Base-by-base conservation (phyloP, 1,139 yeast species). In the Sugiyamaella paludigena region DNA sequence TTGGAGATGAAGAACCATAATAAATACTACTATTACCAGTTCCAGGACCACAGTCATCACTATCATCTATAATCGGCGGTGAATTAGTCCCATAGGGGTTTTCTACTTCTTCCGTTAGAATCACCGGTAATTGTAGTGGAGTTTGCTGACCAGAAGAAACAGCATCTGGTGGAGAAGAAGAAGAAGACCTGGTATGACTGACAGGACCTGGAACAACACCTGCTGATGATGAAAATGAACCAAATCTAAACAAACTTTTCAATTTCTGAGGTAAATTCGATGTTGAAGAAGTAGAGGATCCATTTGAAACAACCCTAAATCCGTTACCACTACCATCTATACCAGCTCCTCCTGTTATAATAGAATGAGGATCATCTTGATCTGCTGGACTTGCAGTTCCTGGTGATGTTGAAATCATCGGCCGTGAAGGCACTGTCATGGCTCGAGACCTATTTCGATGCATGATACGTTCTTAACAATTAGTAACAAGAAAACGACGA, bases 221-320 rank as follows among this genome's bases (percentile, higher is more conserved):
- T 16, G 32, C 40, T 15, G 48, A 16, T 40, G 43, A 13, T 2
- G 44, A 40, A 27, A 50, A 48, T 8, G 57, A 53, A 32, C 57
- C 54, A 50, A 65, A 62, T 46, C 58, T 58, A 50, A 65, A 64
- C 47, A 65, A 52, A 48, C 56, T 63, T 45, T 62, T 60, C 40
- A 65, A 55, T 45, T 62, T 58, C 48, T 58, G 66, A 10, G 51
- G 53, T 8, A 49, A 10, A 33, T 37, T 40, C n/a, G 24, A 19
- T 19, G 24, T 19, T 4, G 50, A 40, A 24, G 39, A 31, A 13
- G 48, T 13, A n/a, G 41, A 27, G 29, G 48, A 36, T 11, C 38
- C 36, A 5, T 24, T 27, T 19, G 48, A 32, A 28, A 32, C 47
- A 11, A 26, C 42, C 16, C 50, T 27, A 10, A 28, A 15, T 31